Evolutionary conservation across 2,329 filamentous ascomycete genomes (phyloP).

Genomic region (Epichloe sibirici): DNA sequence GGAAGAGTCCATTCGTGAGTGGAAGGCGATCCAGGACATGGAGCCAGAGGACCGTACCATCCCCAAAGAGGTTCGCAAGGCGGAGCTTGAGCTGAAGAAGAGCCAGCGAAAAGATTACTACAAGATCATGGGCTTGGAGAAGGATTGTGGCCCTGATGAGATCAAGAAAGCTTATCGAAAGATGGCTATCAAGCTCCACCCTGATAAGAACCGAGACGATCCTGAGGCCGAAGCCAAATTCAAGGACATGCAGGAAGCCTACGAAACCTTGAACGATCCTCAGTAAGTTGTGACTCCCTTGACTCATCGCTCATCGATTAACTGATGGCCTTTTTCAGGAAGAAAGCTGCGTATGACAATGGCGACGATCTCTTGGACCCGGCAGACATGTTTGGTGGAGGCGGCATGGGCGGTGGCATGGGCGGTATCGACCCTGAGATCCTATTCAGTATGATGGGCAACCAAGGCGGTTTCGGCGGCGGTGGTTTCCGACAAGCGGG

Average conservation of each 20-base stretch:
- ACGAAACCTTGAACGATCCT: slow-evolving; percentile 88
- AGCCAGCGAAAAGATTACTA: slow-evolving; percentile 96
- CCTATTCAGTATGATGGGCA: slow-evolving; percentile 74
- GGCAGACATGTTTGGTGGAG: slow-evolving; percentile 68
- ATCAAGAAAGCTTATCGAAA: slow-evolving; percentile 98
- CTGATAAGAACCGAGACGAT: slow-evolving; percentile 93
- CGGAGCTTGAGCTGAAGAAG: slow-evolving; percentile 96
- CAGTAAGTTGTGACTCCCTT: slow-evolving; percentile 48
- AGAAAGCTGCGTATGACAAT: slow-evolving; percentile 80
- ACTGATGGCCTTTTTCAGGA: slow-evolving; percentile 36
- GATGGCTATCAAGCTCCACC: slow-evolving; percentile 85
- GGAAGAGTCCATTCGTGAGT: slow-evolving; percentile 83
- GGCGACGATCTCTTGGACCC: slow-evolving; percentile 86
- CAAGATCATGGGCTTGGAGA: slow-evolving; percentile 83
- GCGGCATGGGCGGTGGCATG: slow-evolving; percentile 54
- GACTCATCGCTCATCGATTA: not conserved
- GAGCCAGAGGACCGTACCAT: slow-evolving; percentile 74
- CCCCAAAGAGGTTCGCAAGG: slow-evolving; percentile 72
- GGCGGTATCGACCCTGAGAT: slow-evolving; percentile 62
- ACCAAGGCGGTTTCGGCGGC: slow-evolving; percentile 44
- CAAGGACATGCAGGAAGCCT: slow-evolving; percentile 96
- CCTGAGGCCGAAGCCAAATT: slow-evolving; percentile 77
- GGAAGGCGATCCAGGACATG: slow-evolving; percentile 73
- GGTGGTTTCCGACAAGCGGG: slow-evolving; percentile 37
- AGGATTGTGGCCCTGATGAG: slow-evolving; percentile 69